Conservation (phyloP, 2,329 filamentous ascomycete species). For the Colletotrichum orchidophilum region DNA sequence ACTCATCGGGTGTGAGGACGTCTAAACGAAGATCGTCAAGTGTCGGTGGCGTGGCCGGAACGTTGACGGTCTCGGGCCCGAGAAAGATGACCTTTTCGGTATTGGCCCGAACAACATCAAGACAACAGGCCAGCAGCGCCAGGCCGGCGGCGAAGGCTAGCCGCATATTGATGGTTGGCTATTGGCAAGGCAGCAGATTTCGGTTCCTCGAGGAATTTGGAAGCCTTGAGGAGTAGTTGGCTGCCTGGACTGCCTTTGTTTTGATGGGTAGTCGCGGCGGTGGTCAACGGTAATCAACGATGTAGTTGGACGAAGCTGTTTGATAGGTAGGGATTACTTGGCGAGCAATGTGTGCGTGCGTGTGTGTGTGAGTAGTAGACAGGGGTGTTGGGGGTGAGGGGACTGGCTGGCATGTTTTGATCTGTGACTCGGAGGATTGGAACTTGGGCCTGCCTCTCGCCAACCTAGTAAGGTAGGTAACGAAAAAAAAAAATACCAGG, state of each 20-base stretch:
- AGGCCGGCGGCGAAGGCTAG: neutral
- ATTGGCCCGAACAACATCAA: conserved; percentile 65
- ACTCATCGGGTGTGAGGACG: conserved; percentile 66
- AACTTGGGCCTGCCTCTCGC: neutral
- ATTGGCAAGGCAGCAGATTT: neutral
- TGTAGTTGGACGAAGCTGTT: neutral
- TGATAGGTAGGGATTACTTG: neutral
- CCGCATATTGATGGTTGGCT: neutral
- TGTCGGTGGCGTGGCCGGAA: conserved; percentile 64
- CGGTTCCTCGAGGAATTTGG: too few relatives aligned
- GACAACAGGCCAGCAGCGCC: conserved; percentile 6
- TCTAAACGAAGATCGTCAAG: conserved; percentile 71
- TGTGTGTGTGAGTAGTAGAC: too few relatives aligned
- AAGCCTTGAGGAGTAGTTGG: neutral
- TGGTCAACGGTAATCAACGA: neutral
- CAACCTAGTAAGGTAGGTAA: neutral
- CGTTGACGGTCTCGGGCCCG: conserved; percentile 67
- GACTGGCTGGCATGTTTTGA: neutral
- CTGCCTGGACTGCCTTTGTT: neutral
- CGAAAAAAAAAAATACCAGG: too few relatives aligned
- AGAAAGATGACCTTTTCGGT: conserved; percentile 92
- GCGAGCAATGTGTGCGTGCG: neutral
- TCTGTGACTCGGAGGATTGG: neutral
- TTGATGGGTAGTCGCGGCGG: neutral
- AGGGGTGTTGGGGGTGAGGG: neutral